phyloP scores from a whole-genome alignment of 176 grass and related monocot genomes.

The Lolium multiflorum region DNA sequence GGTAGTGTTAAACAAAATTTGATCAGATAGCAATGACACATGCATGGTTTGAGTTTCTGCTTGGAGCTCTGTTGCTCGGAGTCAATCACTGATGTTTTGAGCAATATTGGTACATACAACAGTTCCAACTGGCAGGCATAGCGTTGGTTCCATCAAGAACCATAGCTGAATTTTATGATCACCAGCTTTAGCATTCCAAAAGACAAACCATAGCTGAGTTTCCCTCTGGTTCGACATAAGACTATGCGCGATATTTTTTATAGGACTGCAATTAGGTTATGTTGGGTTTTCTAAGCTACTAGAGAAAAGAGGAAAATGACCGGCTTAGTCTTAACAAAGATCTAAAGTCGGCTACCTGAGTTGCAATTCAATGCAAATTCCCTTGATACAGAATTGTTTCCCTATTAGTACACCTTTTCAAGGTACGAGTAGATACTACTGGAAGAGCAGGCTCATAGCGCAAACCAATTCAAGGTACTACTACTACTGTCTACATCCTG shows the following conservation, averaged over 20 bases:
- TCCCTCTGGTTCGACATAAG: background rate
- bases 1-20: background rate
- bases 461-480: background rate
- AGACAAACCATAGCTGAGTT: slow-evolving; percentile 19
- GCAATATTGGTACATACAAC: slow-evolving; percentile 18
- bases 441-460: background rate
- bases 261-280: background rate
- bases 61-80: slow-evolving; percentile 5
- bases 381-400: background rate
- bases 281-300: background rate
- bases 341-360: background rate
- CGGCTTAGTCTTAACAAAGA: no score
- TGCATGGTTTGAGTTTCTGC: background rate
- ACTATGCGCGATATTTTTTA: no score
- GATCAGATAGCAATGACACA: background rate
- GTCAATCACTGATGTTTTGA: background rate
- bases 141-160: background rate
- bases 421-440: background rate
- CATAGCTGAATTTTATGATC: slow-evolving; percentile 18
- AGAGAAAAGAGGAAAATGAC: background rate
- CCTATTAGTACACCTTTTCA: slow-evolving; percentile 7
- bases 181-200: background rate
- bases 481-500: background rate
- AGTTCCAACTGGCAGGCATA: slow-evolving; percentile 18
- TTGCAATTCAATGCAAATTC: background rate